phyloP scores from a whole-genome alignment of 2,329 filamentous ascomycete genomes.

The Microdochium nivale region DNA sequence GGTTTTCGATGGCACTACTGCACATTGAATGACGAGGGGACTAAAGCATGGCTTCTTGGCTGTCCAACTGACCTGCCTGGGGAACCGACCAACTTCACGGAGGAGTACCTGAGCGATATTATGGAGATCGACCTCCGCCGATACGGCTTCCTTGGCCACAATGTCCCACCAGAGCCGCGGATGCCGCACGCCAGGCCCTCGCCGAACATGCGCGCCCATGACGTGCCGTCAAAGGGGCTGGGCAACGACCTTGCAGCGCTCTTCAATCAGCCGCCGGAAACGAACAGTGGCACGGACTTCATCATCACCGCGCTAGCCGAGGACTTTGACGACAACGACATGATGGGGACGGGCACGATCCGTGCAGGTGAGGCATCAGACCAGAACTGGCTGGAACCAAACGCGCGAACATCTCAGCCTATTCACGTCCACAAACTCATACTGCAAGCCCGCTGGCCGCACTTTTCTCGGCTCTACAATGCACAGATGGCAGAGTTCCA shows the following conservation, averaged over 20 bases:
- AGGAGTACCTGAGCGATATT: constrained; percentile 91
- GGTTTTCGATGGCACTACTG: constrained; percentile 99
- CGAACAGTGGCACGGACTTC: constrained; percentile 83
- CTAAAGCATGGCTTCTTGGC: constrained; percentile 93
- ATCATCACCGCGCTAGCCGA: constrained; percentile 81
- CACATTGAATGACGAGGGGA: constrained; percentile 89
- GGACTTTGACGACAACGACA: constrained; percentile 61
- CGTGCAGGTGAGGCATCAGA: constrained; percentile 33
- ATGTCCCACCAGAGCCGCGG: constrained; percentile 47
- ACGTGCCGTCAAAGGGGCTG: constrained; percentile 57
- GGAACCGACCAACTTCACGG: constrained; percentile 62
- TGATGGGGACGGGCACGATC: constrained; percentile 41
- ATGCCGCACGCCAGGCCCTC: constrained; percentile 39
- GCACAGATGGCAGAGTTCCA: constrained; percentile 97
- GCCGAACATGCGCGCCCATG: constrained; percentile 34
- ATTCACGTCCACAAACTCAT: constrained; percentile 96
- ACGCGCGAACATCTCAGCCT: constrained; percentile 62
- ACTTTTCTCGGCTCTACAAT: constrained; percentile 86
- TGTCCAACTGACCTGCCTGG: constrained; percentile 67
- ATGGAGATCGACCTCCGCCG: constrained; percentile 87
- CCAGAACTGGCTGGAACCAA: constrained; percentile 50
- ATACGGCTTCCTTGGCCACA: constrained; percentile 84
- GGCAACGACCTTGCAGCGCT: constrained; percentile 78
- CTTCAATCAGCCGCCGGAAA: constrained; percentile 79
- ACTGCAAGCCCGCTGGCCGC: constrained; percentile 89